Evolutionary conservation across 2,329 filamentous ascomycete genomes (phyloP), one percentile per base, ranked within the genome.

Genomic region (Cyphellophora europaea): DNA sequence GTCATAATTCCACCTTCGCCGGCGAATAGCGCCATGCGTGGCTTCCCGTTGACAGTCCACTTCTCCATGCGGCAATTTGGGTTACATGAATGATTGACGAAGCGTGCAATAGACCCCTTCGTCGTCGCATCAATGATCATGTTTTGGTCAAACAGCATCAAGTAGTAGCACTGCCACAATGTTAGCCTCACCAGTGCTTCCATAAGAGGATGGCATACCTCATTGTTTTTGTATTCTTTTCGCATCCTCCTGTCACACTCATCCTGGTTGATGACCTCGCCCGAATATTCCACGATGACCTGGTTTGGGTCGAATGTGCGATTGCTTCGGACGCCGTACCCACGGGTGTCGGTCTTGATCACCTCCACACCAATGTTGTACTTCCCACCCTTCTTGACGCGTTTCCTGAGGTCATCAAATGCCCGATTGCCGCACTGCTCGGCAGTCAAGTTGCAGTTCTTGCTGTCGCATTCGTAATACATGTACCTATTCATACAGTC

Each of bases 31-130:
- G 88, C 91, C 86, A 98, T 96, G 37, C 91, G 78, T 27, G 89
- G 89, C 57, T 93, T 87, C 17, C 88, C 88, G 32, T 79, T 79
- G 36, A 98, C 91, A 42, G 88, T 89, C 86, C 87, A 94, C 58
- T 95, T 96, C 52, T 93, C 86, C 88, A 98, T 96, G 43, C 82
- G 77, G 61, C 89, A 96, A 55, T 98, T 98, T 3, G 91, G 91
- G 38, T 84, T 81, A 62, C 91, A 98, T 12, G 87, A 94, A 58
- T 98, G 91, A 56, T 98, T 98, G 56, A 98, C 88, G 58, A 98
- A 98, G 37, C 91, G 82, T 52, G 91, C 89, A 59, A 96, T 93
- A 47, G 85, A 93, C 51, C 91, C 91, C 37, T 85, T 86, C 8
- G 48, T 50, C 8, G 48, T 50, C 19, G 89, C 91, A 63, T 98